Evolutionary conservation across 192 early-diverging fungal genomes (phyloP).

Genomic region (Podila horticola): DNA sequence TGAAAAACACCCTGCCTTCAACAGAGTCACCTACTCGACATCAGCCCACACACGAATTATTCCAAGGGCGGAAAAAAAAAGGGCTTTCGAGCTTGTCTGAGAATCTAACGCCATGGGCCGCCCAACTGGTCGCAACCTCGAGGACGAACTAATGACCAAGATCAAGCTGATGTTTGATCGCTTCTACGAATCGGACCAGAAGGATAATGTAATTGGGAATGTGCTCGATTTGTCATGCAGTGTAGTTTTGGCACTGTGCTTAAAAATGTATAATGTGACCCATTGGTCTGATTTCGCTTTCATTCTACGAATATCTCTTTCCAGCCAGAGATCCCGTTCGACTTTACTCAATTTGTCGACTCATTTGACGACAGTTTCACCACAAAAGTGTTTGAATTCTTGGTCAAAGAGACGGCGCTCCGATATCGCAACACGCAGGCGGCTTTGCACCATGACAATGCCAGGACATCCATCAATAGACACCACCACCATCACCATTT

Average conservation of each 20-base stretch:
- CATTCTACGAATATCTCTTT: neutral
- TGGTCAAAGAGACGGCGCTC: conserved; percentile 42
- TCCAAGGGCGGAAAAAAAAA: too few relatives aligned
- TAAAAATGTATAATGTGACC: neutral
- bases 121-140: conserved; percentile 41
- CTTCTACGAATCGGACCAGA: conserved; percentile 41
- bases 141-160: conserved; percentile 50
- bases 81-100: too few relatives aligned
- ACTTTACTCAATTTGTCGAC: conserved; percentile 50
- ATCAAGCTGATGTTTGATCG: conserved; percentile 40
- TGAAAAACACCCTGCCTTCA: too few relatives aligned
- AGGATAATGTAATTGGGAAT: conserved; percentile 34
- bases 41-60: too few relatives aligned
- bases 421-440: conserved; percentile 29
- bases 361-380: conserved; percentile 45
- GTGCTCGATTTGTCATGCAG: neutral
- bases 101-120: conserved; percentile 26
- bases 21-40: too few relatives aligned
- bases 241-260: neutral
- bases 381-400: conserved; percentile 38
- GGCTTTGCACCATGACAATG: neutral
- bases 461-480: conserved; percentile 13
- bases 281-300: neutral
- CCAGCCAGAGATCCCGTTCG: conserved; percentile 16
- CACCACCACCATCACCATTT: conserved; percentile 12